phyloP scores from a whole-genome alignment of 2,329 filamentous ascomycete species.

The Fusarium nurragi region DNA sequence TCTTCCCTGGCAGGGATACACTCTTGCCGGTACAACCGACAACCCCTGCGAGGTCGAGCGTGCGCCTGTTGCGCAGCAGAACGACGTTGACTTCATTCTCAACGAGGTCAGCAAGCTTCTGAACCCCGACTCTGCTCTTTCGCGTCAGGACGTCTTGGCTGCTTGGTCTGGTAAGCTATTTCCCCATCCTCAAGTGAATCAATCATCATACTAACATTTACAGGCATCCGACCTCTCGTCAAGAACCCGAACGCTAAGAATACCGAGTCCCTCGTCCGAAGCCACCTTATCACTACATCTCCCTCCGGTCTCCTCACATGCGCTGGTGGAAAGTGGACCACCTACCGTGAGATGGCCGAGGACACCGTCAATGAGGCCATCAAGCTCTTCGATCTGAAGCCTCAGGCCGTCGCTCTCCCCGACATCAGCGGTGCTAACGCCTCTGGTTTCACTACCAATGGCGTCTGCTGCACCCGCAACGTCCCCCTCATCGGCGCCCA shows the following conservation, averaged over 20 bases:
- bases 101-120: slow-evolving; percentile 81
- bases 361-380: slow-evolving; percentile 85
- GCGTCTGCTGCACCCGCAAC: slow-evolving; percentile 77
- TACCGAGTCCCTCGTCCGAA: slow-evolving; percentile 84
- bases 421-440: slow-evolving; percentile 73
- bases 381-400: slow-evolving; percentile 68
- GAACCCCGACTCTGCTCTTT: slow-evolving; percentile 77
- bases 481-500: slow-evolving; percentile 80
- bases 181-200: too few species aligned
- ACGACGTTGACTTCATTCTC: slow-evolving; percentile 85
- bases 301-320: slow-evolving; percentile 80
- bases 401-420: slow-evolving; percentile 63
- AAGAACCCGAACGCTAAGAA: slow-evolving; percentile 83
- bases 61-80: slow-evolving; percentile 76
- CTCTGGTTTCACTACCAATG: slow-evolving; percentile 63
- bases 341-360: slow-evolving; percentile 88
- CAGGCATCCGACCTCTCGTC: slow-evolving; percentile 78
- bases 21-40: slow-evolving; percentile 85
- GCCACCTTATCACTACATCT: slow-evolving; percentile 80
- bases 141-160: slow-evolving; percentile 78
- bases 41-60: slow-evolving; percentile 73
- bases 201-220: slow-evolving; percentile 26
- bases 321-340: slow-evolving; percentile 88
- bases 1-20: slow-evolving; percentile 86
- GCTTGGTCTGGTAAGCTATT: slow-evolving; percentile 75